Conservation (phyloP, 345 rosid genomes). For the Noccaea bulbosa region DNA sequence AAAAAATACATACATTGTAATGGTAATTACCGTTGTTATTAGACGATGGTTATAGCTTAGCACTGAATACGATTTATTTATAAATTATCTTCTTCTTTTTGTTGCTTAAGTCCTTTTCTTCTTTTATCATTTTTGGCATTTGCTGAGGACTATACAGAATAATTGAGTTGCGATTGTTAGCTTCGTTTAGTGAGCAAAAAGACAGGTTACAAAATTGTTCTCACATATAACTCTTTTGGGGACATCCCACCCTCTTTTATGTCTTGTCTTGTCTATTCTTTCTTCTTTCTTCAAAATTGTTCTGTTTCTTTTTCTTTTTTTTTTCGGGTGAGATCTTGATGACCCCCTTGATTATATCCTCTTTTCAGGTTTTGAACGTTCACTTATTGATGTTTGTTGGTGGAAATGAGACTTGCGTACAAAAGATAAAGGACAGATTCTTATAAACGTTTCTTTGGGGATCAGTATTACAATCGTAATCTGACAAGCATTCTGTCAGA, state of each 20-base stretch:
- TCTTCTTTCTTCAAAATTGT: not conserved
- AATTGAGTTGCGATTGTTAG: conserved; percentile 32
- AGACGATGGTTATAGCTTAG: not conserved
- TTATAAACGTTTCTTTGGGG: not conserved
- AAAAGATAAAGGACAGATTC: conserved; percentile 1
- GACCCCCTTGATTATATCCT: conserved; percentile 21
- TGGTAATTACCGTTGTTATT: not conserved
- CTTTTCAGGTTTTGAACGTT: conserved; percentile 20
- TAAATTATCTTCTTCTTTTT: not conserved
- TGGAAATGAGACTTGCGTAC: conserved; percentile 24
- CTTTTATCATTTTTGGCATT: not conserved
- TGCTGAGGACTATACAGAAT: conserved; percentile 15
- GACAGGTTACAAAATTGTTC: conserved; percentile 31
- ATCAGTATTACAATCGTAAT: conserved; percentile 4
- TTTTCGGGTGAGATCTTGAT: conserved; percentile 19
- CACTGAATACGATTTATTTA: not conserved
- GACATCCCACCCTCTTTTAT: conserved; percentile 16
- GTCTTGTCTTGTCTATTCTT: conserved; percentile 16
- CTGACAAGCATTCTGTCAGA: not conserved
- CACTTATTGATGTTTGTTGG: conserved; percentile 35
- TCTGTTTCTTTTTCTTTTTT: not conserved
- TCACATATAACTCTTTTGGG: conserved; percentile 17
- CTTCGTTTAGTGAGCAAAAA: conserved; percentile 16
- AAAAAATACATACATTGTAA: not conserved
- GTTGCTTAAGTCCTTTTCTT: not conserved